phyloP scores from a whole-genome alignment of 2,329 filamentous ascomycete species.

The Penicillium sp. region DNA sequence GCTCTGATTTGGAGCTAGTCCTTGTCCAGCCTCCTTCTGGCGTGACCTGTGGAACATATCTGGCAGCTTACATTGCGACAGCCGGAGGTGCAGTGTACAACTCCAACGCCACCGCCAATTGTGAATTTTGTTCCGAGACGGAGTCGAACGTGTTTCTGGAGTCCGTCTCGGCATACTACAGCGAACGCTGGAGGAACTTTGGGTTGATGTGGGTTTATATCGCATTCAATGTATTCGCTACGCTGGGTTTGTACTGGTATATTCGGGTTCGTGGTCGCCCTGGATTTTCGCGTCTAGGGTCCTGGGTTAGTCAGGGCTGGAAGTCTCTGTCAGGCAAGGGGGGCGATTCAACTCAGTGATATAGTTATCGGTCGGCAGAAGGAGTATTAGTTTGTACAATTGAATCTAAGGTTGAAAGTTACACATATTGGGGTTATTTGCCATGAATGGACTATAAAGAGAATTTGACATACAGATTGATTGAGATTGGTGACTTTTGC shows the following conservation, averaged over 20 bases:
- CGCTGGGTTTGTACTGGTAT: neutral
- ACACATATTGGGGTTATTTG: neutral
- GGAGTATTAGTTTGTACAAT: neutral
- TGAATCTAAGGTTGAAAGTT: neutral
- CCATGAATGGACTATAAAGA: neutral
- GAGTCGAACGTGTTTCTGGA: neutral
- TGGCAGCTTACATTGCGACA: neutral
- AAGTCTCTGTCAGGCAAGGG: neutral
- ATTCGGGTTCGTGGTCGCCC: neutral
- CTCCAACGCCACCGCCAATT: neutral
- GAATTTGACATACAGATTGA: too few relatives aligned
- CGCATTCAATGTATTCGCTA: neutral
- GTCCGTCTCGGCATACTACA: neutral
- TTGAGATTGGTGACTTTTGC: too few relatives aligned
- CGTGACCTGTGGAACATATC: neutral
- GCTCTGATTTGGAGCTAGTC: neutral
- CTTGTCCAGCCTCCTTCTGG: neutral
- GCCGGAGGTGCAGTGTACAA: neutral
- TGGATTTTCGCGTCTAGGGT: neutral
- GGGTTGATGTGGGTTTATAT: neutral
- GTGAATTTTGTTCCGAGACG: neutral
- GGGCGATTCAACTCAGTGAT: neutral
- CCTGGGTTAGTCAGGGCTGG: neutral
- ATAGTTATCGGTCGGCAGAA: neutral
- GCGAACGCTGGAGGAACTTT: neutral